Conservation (phyloP, 2,329 filamentous ascomycete genomes). For the Colletotrichum noveboracense region DNA sequence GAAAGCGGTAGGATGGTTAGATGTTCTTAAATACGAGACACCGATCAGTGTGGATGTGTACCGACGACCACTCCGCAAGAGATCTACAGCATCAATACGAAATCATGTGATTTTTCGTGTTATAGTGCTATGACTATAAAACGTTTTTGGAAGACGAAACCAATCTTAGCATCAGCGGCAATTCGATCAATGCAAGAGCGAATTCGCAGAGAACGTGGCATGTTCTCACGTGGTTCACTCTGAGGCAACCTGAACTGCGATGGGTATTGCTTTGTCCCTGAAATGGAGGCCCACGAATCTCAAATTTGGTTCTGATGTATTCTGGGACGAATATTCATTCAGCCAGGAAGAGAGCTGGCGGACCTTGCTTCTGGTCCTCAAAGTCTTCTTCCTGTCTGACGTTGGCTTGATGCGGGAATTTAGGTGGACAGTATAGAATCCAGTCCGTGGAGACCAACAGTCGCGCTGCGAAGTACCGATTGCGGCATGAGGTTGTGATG, state of each 20-base stretch:
- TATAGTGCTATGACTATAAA: too few relatives aligned
- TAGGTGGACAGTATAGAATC: background rate
- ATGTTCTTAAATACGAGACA: background rate
- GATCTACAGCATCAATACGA: too few relatives aligned
- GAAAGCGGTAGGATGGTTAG: too few relatives aligned
- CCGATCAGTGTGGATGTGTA: background rate
- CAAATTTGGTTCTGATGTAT: background rate
- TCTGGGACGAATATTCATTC: accelerated
- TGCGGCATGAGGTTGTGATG: background rate
- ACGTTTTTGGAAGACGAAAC: too few relatives aligned
- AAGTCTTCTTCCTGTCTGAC: background rate
- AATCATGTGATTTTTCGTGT: too few relatives aligned
- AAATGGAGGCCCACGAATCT: background rate
- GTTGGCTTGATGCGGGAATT: too few relatives aligned
- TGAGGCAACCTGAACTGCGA: background rate
- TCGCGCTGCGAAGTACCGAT: background rate
- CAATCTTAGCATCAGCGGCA: too few relatives aligned
- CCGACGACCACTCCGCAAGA: too few relatives aligned
- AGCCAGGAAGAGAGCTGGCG: background rate
- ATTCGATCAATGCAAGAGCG: too few relatives aligned
- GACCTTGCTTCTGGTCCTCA: background rate
- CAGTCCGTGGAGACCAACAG: background rate
- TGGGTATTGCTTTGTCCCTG: background rate
- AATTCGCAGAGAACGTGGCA: background rate
- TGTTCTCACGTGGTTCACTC: background rate